phyloP scores from a whole-genome alignment of 805 yeast species.

The Diddensiella caesifluorescens region DNA sequence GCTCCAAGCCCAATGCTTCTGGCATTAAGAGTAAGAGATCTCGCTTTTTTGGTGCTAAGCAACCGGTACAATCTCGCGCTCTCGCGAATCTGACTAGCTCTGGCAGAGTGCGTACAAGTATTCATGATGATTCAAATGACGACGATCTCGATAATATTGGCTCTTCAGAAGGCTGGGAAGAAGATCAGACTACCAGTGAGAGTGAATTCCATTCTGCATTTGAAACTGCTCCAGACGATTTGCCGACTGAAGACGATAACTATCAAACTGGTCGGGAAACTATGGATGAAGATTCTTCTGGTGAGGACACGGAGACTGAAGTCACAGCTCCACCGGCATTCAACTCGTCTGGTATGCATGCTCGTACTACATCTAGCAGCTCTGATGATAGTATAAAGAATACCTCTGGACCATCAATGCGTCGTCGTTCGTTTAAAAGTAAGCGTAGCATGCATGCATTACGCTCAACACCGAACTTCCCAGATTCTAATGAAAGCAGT shows the following conservation, averaged over 20 bases:
- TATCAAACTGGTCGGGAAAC: conserved; percentile 28
- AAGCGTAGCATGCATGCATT: conserved; percentile 12
- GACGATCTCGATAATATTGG: conserved; percentile 9
- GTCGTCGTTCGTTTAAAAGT: conserved; percentile 11
- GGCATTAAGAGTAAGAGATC: conserved; percentile 13
- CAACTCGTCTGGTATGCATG: background rate
- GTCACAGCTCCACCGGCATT: conserved; percentile 6
- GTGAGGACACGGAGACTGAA: conserved; percentile 31
- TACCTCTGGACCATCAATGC: conserved; percentile 3
- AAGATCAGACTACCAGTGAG: conserved; percentile 16
- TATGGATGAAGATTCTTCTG: conserved; percentile 22
- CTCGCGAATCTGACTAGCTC: conserved; percentile 3
- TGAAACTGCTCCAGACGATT: conserved; percentile 28
- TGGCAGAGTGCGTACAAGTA: conserved; percentile 12
- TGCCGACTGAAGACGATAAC: conserved; percentile 27
- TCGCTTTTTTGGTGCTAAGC: conserved; percentile 5
- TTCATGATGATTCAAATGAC: conserved; percentile 18
- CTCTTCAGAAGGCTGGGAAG: conserved; percentile 20
- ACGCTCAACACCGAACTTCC: conserved; percentile 8
- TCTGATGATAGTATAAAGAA: conserved; percentile 12
- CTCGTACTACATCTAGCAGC: background rate
- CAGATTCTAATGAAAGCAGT: conserved; percentile 7
- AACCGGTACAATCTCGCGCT: background rate
- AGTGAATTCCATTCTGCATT: conserved; percentile 25
- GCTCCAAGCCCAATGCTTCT: background rate